Base-by-base conservation (phyloP, 129 eudicot genomes). In the Tanacetum coccineum region DNA sequence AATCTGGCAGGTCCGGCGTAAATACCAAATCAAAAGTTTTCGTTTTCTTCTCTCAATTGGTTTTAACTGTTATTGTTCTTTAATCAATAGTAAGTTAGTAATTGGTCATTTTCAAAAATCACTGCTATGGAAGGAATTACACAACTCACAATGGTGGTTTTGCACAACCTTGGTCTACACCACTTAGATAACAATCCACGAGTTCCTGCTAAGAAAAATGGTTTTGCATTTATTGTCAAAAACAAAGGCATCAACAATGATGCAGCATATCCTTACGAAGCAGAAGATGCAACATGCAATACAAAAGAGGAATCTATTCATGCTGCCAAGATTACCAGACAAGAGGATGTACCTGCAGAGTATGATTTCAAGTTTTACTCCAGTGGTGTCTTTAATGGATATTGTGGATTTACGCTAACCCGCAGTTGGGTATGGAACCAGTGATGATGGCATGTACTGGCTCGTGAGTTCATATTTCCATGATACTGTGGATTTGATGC, bases 21-120 rank as follows among this genome's bases (percentile, higher is more conserved):
- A 42, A 62, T 44, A 9, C 30, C 36, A 62, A 39, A 17, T n/a
- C 22, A 7, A 30, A n/a, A 45, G 0, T 10, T 2, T n/a, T 32
- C 4, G 0, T 19, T 20, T 62, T 42, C 2, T 17, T 63, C n/a
- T 2, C 1, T 21, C 44, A 1, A 15, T 61, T 45, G 11, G 21
- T 42, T 30, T 46, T 6, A 46, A 28, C 32, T 28, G 20, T 12
- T 44, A 0, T 19, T 20, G 50, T 55, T 32, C 14, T 10, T 13
- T 49, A 13, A 67, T 48, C 50, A 17, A 71, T 75, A 88, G 96
- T 92, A 9, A 88, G 96, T 70, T 88, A n/a, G n/a, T n/a, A n/a
- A 92, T 71, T 88, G 96, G 96, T 87, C 92, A 22, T 88, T 88
- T 71, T 85, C 96, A 2, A 77, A 92, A 1, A 81, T 88, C 13